Conservation (phyloP, 2,329 filamentous ascomycete genomes). For the Allantophomopsis lycopodina region DNA sequence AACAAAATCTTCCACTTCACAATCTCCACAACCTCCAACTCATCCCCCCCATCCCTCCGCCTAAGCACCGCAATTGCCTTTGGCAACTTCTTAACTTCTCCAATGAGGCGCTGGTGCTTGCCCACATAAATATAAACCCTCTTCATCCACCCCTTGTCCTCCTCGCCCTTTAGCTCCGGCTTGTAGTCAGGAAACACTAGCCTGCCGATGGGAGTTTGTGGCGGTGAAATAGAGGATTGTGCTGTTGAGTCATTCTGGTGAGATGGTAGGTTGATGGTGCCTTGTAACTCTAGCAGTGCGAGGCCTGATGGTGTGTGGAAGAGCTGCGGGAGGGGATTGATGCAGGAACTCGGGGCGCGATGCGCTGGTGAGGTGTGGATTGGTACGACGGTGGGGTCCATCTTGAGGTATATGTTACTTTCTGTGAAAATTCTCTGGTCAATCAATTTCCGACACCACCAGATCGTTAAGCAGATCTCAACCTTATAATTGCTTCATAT, state of each 20-base stretch:
- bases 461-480: too few species aligned
- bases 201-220: slow-evolving; percentile 48
- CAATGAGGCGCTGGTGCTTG: slow-evolving; percentile 74
- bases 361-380: too few species aligned
- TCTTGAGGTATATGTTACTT: too few species aligned
- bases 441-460: too few species aligned
- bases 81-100: slow-evolving; percentile 77
- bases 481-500: too few species aligned
- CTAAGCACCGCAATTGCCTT: slow-evolving; percentile 70
- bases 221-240: slow-evolving; percentile 4
- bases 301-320: slow-evolving; percentile 82
- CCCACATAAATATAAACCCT: slow-evolving; percentile 80
- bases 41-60: slow-evolving; percentile 29
- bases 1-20: slow-evolving; percentile 82
- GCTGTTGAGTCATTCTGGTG: slow-evolving; percentile 19
- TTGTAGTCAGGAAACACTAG: slow-evolving; percentile 69
- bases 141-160: slow-evolving; percentile 73
- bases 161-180: slow-evolving; percentile 28
- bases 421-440: too few species aligned
- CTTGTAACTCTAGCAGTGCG: slow-evolving; percentile 85
- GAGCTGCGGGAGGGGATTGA: slow-evolving; percentile 59
- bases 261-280: slow-evolving; percentile 65
- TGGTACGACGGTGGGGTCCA: too few species aligned
- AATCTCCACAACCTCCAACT: slow-evolving; percentile 76
- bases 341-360: too few species aligned